These are phyloP conservation scores for Debaryomyces udenii DNA, from an alignment of 1,139 yeast species.

Conservation along the genomic window DNA sequence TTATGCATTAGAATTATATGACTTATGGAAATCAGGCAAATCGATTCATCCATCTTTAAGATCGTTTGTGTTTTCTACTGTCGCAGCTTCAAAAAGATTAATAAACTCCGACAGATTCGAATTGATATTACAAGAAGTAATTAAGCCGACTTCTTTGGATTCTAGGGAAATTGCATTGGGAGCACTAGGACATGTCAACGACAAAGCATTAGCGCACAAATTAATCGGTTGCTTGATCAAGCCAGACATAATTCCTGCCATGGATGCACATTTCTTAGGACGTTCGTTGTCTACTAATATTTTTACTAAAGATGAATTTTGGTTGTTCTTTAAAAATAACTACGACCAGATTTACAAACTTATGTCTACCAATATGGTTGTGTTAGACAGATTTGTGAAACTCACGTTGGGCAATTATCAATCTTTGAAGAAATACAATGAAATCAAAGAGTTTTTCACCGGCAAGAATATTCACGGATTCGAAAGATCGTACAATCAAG, in stretches of 20 bases:
- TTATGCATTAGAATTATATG: constrained; percentile 47
- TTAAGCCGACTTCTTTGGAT: constrained; percentile 63
- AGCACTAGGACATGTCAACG: constrained; percentile 62
- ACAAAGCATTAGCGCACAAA: constrained; percentile 34
- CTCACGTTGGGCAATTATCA: constrained; percentile 53
- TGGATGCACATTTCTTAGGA: constrained; percentile 69
- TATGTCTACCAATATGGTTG: constrained; percentile 59
- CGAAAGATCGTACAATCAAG: constrained; percentile 60
- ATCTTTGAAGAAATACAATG: constrained; percentile 43
- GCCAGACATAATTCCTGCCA: constrained; percentile 56
- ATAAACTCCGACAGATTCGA: constrained; percentile 46
- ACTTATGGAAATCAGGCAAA: constrained; percentile 33
- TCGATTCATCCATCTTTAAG: constrained; percentile 59
- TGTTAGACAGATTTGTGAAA: constrained; percentile 65
- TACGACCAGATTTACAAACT: constrained; percentile 51
- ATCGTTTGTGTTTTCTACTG: constrained; percentile 53
- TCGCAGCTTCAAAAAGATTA: constrained; percentile 44
- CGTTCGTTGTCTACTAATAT: constrained; percentile 55
- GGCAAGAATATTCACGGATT: constrained; percentile 61
- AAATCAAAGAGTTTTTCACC: constrained; percentile 54
- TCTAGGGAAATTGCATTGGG: constrained; percentile 65
- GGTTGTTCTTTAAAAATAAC: constrained; percentile 59
- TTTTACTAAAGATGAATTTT: constrained; percentile 50
- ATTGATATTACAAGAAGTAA: constrained; percentile 51
- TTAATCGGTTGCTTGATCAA: constrained; percentile 45